Percentiles rank a stretch among this genome's conserved stretches.
Evolutionary conservation across 371 early-diverging fungal species (phyloP).

Genomic region (Encephalitozoon cuniculi): DNA sequence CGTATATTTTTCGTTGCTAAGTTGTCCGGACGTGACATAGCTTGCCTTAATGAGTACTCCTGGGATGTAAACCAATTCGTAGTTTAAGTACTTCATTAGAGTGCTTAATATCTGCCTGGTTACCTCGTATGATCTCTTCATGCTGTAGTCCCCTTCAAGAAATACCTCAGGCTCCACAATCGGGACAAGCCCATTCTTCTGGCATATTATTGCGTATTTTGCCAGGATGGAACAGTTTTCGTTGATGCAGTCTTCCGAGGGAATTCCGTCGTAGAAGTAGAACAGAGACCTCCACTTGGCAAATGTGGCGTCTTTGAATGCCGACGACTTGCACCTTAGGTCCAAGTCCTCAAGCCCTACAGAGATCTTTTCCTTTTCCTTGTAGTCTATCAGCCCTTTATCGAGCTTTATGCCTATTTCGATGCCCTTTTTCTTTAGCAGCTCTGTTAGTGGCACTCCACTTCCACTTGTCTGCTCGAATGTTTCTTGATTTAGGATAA

Average conservation of each 20-base stretch:
- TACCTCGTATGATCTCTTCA: constrained; percentile 61
- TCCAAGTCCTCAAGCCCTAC: constrained; percentile 65
- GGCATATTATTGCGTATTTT: constrained; percentile 66
- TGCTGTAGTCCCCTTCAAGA: constrained; percentile 65
- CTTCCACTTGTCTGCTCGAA: constrained; percentile 62
- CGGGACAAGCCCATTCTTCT: constrained; percentile 64
- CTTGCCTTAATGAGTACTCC: constrained; percentile 66
- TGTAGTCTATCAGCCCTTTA: constrained; percentile 62
- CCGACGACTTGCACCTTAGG: constrained; percentile 62
- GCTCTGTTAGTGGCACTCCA: constrained; percentile 62
- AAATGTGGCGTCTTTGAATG: constrained; percentile 63
- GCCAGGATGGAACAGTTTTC: constrained; percentile 66
- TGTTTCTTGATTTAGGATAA: constrained; percentile 67
- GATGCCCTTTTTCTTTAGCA: constrained; percentile 62
- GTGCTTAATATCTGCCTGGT: constrained; percentile 63
- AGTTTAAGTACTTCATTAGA: constrained; percentile 62
- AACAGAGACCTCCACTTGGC: constrained; percentile 68
- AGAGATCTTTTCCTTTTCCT: constrained; percentile 64
- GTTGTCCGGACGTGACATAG: constrained; percentile 64
- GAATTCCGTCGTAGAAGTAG: constrained; percentile 61
- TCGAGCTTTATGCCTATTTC: constrained; percentile 66
- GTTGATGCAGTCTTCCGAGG: constrained; percentile 62
- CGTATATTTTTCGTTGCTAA: constrained; percentile 60
- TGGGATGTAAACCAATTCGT: constrained; percentile 64
- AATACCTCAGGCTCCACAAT: constrained; percentile 68